Percentiles rank a stretch among this genome's conserved stretches.
These are phyloP conservation scores for Botrytis elliptica DNA, from an alignment of 2,329 filamentous ascomycete species.

Conservation along the genomic window DNA sequence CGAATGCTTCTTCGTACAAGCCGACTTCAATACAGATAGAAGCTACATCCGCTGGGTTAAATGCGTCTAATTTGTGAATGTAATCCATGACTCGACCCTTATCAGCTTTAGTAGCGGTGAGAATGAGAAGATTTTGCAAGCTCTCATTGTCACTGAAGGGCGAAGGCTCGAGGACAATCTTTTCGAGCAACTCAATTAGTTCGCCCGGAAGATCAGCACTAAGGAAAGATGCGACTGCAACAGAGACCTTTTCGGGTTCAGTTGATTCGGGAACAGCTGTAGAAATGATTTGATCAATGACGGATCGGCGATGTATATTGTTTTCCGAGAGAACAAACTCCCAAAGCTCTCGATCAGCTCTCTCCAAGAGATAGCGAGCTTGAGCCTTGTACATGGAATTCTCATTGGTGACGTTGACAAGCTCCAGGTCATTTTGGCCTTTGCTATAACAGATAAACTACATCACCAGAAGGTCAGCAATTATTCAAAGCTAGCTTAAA, in stretches of 20 bases:
- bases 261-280: slow-evolving; percentile 91
- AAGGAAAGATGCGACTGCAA: slow-evolving; percentile 91
- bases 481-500: too few relatives aligned
- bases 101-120: slow-evolving; percentile 95
- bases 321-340: slow-evolving; percentile 90
- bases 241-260: slow-evolving; percentile 90
- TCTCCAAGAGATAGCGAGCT: slow-evolving; percentile 88
- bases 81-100: slow-evolving; percentile 95
- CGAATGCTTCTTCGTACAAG: slow-evolving; percentile 93
- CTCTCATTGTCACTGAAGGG: slow-evolving; percentile 97
- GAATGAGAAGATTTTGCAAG: slow-evolving; percentile 92
- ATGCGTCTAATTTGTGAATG: slow-evolving; percentile 85
- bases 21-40: slow-evolving; percentile 92
- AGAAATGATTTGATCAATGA: slow-evolving; percentile 94
- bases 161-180: slow-evolving; percentile 99
- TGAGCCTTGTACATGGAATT: slow-evolving; percentile 99
- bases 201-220: slow-evolving; percentile 87
- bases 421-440: too few relatives aligned
- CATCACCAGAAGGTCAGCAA: too few relatives aligned
- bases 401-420: slow-evolving; percentile 97
- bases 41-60: slow-evolving; percentile 90
- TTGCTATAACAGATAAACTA: too few relatives aligned
- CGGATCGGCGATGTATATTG: slow-evolving; percentile 89
- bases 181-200: slow-evolving; percentile 95
- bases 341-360: slow-evolving; percentile 90